Evolutionary conservation across 805 yeast genomes (phyloP), one percentile per base, ranked within the genome.

Genomic region (Schwanniomyces yamadae): DNA sequence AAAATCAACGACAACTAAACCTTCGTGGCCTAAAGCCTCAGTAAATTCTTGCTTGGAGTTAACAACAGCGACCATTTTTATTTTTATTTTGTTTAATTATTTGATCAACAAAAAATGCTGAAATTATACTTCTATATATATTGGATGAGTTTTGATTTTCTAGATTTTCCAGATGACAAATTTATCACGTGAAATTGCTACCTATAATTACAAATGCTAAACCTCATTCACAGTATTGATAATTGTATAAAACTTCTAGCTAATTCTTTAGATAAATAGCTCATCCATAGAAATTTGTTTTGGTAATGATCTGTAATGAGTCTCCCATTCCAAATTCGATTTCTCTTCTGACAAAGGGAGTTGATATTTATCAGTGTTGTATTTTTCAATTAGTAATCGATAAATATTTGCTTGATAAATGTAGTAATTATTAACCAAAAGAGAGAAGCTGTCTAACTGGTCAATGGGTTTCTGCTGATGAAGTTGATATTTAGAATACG

Each of bases 1-100:
- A 73, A 91, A 93, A 73, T 93, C 98, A 50, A 93, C 87, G 51
- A 93, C 90, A 50, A 88, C 90, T 57, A 88, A 73, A 52, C 84
- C 85, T 49, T 77, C 77, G 54, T 71, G 72, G 40, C 64, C 51
- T 55, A 83, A 75, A 48, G 81, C 83, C 41, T 72, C 69, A 36
- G 77, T 68, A 75, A 90, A 91, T 61, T 89, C 90, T 39, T 59
- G 51, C 29, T 45, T 50, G 34, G 57, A 45, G 10, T 51, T 34
- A 39, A 69, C 50, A 44, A 50, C 35, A 31, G 60, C 54, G 42
- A 68, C 73, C 74, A 69, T 69, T 55, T 20, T 44, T 16, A 27
- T 25, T 32, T 28, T 10, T 27, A 16, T 16, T 8, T 15, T 10
- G 10, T 7, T 7, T 10, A 27, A 6, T 27, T 8, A 14, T 6